phyloP scores from a whole-genome alignment of 495 filamentous ascomycete species.

The Hypoxylon perforatum region DNA sequence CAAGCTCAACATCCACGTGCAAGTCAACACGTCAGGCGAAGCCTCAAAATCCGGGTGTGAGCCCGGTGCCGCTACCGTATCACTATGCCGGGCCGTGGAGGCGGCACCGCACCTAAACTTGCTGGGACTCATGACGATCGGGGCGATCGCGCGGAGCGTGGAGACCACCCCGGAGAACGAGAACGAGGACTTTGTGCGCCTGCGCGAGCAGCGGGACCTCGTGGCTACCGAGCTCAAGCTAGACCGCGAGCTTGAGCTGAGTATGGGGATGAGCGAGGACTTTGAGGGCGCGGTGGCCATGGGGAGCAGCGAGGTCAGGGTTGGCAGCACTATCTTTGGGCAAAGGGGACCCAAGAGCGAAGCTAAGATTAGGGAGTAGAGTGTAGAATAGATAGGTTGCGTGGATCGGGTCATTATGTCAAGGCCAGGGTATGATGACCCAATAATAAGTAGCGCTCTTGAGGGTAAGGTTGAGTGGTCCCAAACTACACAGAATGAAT shows the following conservation, averaged over 20 bases:
- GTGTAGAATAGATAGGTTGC: too few species aligned
- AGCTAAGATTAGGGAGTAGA: constrained; percentile 66
- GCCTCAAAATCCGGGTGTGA: constrained; percentile 82
- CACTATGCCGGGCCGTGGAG: constrained; percentile 70
- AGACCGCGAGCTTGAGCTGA: constrained; percentile 60
- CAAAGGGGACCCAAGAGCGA: constrained; percentile 77
- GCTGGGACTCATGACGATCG: constrained; percentile 95
- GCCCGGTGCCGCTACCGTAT: constrained; percentile 67
- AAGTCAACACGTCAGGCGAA: constrained; percentile 95
- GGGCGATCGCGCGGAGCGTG: constrained; percentile 84
- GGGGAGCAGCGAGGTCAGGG: constrained; percentile 93
- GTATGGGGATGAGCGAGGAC: constrained; percentile 91
- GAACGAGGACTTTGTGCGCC: constrained; percentile 86
- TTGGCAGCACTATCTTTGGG: constrained; percentile 95
- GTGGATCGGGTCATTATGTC: too few species aligned
- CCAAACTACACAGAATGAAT: too few species aligned
- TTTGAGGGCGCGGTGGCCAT: constrained; percentile 87
- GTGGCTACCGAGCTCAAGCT: constrained; percentile 60
- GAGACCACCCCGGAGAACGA: constrained; percentile 76
- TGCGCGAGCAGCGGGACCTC: constrained; percentile 76
- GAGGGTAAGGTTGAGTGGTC: too few species aligned
- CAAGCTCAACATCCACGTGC: constrained; percentile 82
- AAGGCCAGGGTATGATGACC: too few species aligned
- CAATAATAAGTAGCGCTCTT: too few species aligned
- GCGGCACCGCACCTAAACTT: constrained; percentile 78